Evolutionary conservation across 208 protist species (phyloP).

Genomic region (Leishmania amazonensis): DNA sequence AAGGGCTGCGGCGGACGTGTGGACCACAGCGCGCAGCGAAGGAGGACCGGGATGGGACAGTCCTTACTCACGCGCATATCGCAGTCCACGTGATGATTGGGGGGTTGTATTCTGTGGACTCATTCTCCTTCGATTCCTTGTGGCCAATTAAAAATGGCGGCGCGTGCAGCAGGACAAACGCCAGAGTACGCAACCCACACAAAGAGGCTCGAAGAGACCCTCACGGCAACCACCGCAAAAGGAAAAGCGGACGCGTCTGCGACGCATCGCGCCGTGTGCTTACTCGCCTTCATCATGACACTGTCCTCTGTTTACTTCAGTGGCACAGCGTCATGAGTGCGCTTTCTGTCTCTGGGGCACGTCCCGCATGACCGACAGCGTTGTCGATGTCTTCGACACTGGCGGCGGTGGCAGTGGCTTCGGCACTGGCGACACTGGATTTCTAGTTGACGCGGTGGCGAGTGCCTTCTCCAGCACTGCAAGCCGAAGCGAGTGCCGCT

Average conservation of each 20-base stretch:
- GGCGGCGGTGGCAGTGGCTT: not conserved
- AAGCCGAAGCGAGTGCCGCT: slow-evolving; percentile 35
- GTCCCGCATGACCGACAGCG: not conserved
- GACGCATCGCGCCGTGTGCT: not conserved
- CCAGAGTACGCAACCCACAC: not conserved
- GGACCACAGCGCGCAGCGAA: not conserved
- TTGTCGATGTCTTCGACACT: not conserved
- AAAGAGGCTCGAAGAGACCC: not conserved
- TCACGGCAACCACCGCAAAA: too few species aligned
- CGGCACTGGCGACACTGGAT: not conserved
- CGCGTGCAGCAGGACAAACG: not conserved
- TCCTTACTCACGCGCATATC: not conserved
- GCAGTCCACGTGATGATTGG: not conserved
- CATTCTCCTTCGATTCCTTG: not conserved
- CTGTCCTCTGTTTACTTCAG: not conserved
- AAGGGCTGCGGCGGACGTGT: not conserved
- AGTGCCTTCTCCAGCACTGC: slow-evolving; percentile 19
- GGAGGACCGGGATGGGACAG: not conserved
- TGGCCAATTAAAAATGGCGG: not conserved
- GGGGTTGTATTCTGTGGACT: not conserved
- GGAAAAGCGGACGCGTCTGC: not conserved
- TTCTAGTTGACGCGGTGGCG: not conserved
- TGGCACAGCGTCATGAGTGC: not conserved
- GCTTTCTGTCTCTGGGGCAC: not conserved
- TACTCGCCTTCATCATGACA: not conserved